These are phyloP conservation scores for Saraca asoca DNA, from an alignment of 331 rosid genomes.

Conservation along the genomic window DNA sequence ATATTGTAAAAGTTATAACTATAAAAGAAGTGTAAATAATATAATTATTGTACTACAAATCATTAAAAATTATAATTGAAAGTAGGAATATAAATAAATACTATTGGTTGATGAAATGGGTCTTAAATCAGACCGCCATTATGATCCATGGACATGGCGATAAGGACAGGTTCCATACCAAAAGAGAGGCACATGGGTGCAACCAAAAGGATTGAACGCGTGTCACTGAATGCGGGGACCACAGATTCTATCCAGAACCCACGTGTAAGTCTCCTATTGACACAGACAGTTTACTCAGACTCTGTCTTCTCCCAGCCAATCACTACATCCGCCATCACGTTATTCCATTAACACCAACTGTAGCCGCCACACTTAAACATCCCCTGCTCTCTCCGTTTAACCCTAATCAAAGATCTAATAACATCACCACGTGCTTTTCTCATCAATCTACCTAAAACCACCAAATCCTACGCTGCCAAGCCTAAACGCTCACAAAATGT, in stretches of 20 bases:
- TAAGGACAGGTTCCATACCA: slow-evolving; percentile 32
- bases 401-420: not conserved
- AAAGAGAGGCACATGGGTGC: slow-evolving; percentile 72
- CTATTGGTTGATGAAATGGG: too few relatives aligned
- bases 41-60: too few relatives aligned
- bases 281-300: not conserved
- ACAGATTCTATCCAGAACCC: slow-evolving; percentile 44
- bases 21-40: too few relatives aligned
- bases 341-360: slow-evolving; percentile 21
- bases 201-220: slow-evolving; percentile 53
- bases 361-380: slow-evolving; percentile 52
- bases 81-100: too few relatives aligned
- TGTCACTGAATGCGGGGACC: slow-evolving; percentile 63
- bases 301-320: slow-evolving; percentile 36
- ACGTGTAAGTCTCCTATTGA: slow-evolving; percentile 41
- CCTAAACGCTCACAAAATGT: too few relatives aligned
- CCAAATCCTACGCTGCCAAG: not conserved
- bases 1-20: too few relatives aligned
- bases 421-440: not conserved
- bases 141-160: slow-evolving; percentile 31
- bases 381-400: not conserved
- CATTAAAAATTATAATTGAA: too few relatives aligned
- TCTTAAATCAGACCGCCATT: too few relatives aligned
- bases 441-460: too few relatives aligned
- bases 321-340: slow-evolving; percentile 3